phyloP scores from a whole-genome alignment of 352 stramenopile genomes.

The Pythium monospermum region DNA sequence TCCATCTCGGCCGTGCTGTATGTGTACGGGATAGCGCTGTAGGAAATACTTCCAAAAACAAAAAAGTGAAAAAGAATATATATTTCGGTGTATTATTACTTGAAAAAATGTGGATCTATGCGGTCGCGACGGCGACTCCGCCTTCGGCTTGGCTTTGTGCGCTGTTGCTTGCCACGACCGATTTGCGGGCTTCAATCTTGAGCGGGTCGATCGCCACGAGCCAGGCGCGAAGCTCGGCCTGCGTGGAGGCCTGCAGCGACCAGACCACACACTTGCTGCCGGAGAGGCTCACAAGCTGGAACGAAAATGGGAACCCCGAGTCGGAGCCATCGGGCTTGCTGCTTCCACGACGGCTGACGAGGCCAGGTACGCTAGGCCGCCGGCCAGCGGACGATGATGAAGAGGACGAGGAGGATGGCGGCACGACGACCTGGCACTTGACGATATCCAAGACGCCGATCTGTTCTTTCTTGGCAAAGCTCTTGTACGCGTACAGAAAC shows the following conservation, averaged over 20 bases:
- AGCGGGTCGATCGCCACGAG: conserved; percentile 65
- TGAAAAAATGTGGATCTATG: no score
- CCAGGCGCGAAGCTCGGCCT: conserved; percentile 61
- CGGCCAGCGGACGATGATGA: neutral
- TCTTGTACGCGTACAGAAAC: conserved; percentile 75
- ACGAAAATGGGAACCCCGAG: conserved; percentile 46
- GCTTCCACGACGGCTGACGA: conserved; percentile 9
- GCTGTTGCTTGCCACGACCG: conserved; percentile 18
- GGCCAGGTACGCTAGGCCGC: conserved; percentile 7
- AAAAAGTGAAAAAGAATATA: no score
- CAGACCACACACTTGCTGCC: conserved; percentile 56
- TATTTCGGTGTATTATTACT: no score
- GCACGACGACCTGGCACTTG: conserved; percentile 49
- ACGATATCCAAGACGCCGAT: conserved; percentile 72
- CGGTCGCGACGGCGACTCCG: conserved; percentile 24
- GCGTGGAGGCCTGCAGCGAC: conserved; percentile 70
- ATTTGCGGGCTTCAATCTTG: conserved; percentile 44
- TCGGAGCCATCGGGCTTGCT: conserved; percentile 1
- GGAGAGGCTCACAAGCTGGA: conserved; percentile 53
- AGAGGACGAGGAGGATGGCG: conserved; percentile 3
- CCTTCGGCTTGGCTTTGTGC: conserved; percentile 16
- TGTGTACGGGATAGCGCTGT: conserved; percentile 62
- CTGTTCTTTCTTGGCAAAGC: conserved; percentile 57
- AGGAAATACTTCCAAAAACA: no score
- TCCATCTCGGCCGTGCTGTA: conserved; percentile 61